These are phyloP conservation scores for Puccinia hordei DNA, from an alignment of 1,284 basidiomycete genomes.

Conservation along the genomic window DNA sequence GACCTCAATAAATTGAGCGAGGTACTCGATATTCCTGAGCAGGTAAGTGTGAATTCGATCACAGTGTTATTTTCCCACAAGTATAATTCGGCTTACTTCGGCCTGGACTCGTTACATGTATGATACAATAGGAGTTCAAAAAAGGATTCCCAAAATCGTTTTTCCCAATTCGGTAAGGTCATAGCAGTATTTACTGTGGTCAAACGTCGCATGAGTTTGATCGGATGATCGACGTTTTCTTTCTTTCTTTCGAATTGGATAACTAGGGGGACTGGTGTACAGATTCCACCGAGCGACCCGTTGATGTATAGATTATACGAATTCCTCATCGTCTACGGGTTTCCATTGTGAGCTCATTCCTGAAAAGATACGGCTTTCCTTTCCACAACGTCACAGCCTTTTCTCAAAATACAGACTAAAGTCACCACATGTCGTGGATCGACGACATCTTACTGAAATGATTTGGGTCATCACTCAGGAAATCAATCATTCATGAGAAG, in stretches of 20 bases:
- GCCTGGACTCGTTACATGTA: neutral
- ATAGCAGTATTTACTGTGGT: neutral
- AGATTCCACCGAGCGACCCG: slow-evolving; percentile 34
- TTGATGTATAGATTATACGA: slow-evolving; percentile 39
- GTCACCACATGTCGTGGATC: neutral
- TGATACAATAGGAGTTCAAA: slow-evolving; percentile 5
- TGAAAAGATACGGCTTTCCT: neutral
- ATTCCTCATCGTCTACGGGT: slow-evolving; percentile 34
- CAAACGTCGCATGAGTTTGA: neutral
- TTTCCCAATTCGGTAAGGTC: slow-evolving; percentile 31
- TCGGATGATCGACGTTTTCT: neutral
- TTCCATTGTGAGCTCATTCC: slow-evolving; percentile 16
- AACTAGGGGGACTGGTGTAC: neutral
- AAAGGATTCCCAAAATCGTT: slow-evolving; percentile 22
- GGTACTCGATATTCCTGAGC: slow-evolving; percentile 14
- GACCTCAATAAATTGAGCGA: slow-evolving; percentile 30
- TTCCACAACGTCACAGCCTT: neutral
- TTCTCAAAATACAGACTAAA: neutral
- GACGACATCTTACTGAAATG: neutral
- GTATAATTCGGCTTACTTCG: neutral
- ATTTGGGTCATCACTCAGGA: neutral
- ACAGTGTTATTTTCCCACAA: neutral
- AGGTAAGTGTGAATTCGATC: neutral
- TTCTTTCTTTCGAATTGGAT: neutral
- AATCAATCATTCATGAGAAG: slow-evolving; percentile 40